Percentiles rank a stretch among this genome's conserved stretches.
phyloP scores from a whole-genome alignment of 352 stramenopile genomes.

The Phytophthora meadii region DNA sequence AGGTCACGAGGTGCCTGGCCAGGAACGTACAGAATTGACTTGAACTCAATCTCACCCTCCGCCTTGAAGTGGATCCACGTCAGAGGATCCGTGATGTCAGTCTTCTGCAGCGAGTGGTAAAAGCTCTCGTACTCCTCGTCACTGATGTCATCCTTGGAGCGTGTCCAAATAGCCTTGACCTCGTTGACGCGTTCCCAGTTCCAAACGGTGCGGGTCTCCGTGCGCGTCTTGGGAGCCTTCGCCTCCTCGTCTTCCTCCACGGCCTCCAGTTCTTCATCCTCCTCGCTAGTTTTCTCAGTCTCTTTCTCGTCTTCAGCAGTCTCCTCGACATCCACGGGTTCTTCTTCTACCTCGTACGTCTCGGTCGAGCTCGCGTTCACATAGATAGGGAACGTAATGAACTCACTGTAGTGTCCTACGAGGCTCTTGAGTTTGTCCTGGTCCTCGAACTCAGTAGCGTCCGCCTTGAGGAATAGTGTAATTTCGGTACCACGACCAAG shows the following conservation, averaged over 20 bases:
- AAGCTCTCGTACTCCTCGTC: constrained; percentile 99
- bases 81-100: constrained; percentile 83
- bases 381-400: constrained; percentile 99
- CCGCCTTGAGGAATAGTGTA: constrained; percentile 99
- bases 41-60: constrained; percentile 99
- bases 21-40: constrained; percentile 98
- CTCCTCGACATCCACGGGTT: constrained; percentile 66
- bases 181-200: constrained; percentile 98
- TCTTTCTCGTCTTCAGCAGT: constrained; percentile 59
- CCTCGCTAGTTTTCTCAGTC: constrained; percentile 48
- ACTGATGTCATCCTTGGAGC: constrained; percentile 95
- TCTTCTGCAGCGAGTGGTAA: constrained; percentile 96
- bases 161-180: constrained; percentile 98
- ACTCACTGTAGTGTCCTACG: constrained; percentile 99
- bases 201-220: constrained; percentile 94
- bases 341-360: constrained; percentile 92
- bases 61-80: constrained; percentile 99
- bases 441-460: constrained; percentile 96
- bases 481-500: constrained; percentile 98
- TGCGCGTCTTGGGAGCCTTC: constrained; percentile 84
- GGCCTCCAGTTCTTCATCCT: constrained; percentile 75
- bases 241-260: constrained; percentile 70
- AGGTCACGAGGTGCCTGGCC: constrained; percentile 84
- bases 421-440: constrained; percentile 95
- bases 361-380: constrained; percentile 94